These are phyloP conservation scores for Punica granatum DNA, from an alignment of 345 rosid genomes.

Conservation along the genomic window DNA sequence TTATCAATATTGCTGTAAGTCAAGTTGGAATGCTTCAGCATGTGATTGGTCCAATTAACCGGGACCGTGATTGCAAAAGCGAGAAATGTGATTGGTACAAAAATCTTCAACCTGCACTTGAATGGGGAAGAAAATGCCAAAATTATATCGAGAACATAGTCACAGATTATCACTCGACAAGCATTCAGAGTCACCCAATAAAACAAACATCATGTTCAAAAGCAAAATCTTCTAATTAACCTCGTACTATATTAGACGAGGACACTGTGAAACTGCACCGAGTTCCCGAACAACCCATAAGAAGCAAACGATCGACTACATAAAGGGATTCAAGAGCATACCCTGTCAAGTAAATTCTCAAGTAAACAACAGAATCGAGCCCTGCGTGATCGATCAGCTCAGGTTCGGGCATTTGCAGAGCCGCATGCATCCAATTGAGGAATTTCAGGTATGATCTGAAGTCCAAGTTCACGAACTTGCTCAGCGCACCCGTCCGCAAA, in stretches of 20 bases:
- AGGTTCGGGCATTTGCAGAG: constrained; percentile 86
- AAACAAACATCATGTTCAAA: too few relatives aligned
- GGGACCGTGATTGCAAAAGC: constrained; percentile 75
- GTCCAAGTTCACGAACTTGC: constrained; percentile 75
- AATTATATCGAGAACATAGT: not conserved
- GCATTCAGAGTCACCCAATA: too few relatives aligned
- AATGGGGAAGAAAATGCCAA: constrained; percentile 4
- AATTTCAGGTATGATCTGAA: constrained; percentile 59
- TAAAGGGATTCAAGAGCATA: constrained; percentile 20
- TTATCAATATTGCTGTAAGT: constrained; percentile 68
- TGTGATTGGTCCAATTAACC: constrained; percentile 74
- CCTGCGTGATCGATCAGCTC: constrained; percentile 90
- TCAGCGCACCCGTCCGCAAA: constrained; percentile 33
- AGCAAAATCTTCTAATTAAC: too few relatives aligned
- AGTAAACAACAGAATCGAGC: constrained; percentile 76
- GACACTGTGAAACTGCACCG: too few relatives aligned
- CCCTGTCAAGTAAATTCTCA: constrained; percentile 85
- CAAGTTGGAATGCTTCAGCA: constrained; percentile 46
- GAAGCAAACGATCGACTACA: not conserved
- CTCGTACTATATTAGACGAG: too few relatives aligned
- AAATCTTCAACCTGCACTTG: constrained; percentile 69
- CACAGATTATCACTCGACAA: too few relatives aligned
- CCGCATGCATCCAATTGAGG: constrained; percentile 90
- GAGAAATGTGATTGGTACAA: constrained; percentile 64
- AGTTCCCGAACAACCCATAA: too few relatives aligned